Evolutionary conservation across 768 basidiomycete species (phyloP), one percentile per base, ranked within the genome.

Genomic region (Termitomyces sp.): DNA sequence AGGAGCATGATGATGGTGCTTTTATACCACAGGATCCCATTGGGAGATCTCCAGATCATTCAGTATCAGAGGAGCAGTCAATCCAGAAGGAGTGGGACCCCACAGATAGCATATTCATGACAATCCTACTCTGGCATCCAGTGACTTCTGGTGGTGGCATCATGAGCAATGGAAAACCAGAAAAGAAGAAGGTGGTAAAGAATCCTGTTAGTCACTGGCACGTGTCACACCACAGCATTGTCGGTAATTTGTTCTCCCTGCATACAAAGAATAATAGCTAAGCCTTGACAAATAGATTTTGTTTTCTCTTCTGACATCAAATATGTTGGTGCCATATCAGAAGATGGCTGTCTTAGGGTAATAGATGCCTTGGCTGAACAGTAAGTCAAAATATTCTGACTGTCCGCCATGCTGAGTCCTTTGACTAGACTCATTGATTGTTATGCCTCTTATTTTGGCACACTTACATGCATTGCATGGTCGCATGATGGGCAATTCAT

Each of bases 401-500:
- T 16, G 58, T 33, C 53, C 32, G 22, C 9, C 35, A 42, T 49
- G 49, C 45, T 45, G 24, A 52, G 13, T 44, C 24, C 18, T 38
- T 10, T 46, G 12, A 8, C 16, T 59, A 96, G 95, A 64, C 80
- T 98, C n/a, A 82, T 94, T 20, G 94, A 98, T 68, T 92, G 90
- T 61, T 98, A 92, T 67, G 86, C 92, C 1, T 93, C 94, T 4
- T 99, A 99, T 70, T 99, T 98, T 66, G 96, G 95, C 16, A 81
- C 92, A 2, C 69, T 99, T 36, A 94, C 87, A 4, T 92, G 88
- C 62, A 87, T 98, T 1, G 85, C 92, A 0, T 98, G 95, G 94
- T 95, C 94, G 3, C 94, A 94, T 0, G 95, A 98, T 69, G 91
- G 93, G 13, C 84, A 94, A 20, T 98, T 96, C 68, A 88, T 99